Evolutionary conservation across 768 basidiomycete genomes (phyloP), one percentile per base, ranked within the genome.

Genomic region (Leccinum truebloodii): DNA sequence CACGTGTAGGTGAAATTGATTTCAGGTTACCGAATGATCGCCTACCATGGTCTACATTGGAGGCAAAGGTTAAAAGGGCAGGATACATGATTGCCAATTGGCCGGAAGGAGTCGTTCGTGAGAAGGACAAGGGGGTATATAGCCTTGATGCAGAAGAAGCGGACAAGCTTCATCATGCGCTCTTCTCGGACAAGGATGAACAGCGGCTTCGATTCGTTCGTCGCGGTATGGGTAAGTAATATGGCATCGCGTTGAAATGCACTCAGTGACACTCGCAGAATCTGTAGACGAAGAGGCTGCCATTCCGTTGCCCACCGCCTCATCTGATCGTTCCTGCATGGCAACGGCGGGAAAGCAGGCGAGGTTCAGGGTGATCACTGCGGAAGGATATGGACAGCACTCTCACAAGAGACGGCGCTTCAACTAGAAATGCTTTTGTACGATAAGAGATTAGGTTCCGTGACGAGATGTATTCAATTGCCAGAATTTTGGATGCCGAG

Each of bases 321-420:
- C n/a, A 13, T 24, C 32, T 1, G n/a, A 49, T 53, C 24, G 9
- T 6, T 22, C 26, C 4, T 6, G 1, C 2, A 20, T n/a, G 12
- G 1, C 14, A 6, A 41, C 10, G 1, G 32, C 14, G 10, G 35
- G 18, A 3, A 65, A 22, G 28, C 49, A 46, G 14, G 0, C 35
- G 2, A 59, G 16, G 48, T 66, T 58, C 32, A 57, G 37, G 32
- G 28, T 63, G 16, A 59, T 24, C 0, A 63, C 56, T 22, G 46
- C 50, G 3, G 60, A 59, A 32, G 18, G 16, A 0, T 65, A 52
- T 22, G 46, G 7, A 28, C 16, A 24, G 26, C 49, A 3, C 6
- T 6, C n/a, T 37, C 34, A 16, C 2, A 54, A 48, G 57, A 63
- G 41, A 22, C 49, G 10, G 22, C 41, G 54, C 6, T 9, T n/a